A percentile compares a stretch with the other conserved stretches of the same genome.
These are phyloP conservation scores for Moringa oleifera DNA, from an alignment of 345 rosid species.

Conservation along the genomic window DNA sequence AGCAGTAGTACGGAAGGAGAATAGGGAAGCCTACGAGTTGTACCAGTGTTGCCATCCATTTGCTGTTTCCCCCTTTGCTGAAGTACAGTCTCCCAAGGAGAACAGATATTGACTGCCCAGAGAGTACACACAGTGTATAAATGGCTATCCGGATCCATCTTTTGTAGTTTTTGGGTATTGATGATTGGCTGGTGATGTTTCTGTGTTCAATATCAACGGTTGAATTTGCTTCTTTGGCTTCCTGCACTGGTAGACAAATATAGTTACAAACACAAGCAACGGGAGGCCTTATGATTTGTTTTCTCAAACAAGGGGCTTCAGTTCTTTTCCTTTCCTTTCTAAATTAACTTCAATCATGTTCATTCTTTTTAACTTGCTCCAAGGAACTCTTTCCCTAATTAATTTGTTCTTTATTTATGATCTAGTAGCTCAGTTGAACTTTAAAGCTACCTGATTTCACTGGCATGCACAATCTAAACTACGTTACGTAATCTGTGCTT, in stretches of 20 bases:
- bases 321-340: no score
- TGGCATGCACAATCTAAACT: no score
- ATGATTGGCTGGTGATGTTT: conserved; percentile 7
- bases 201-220: neutral
- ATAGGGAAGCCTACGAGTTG: conserved; percentile 47
- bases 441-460: no score
- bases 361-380: no score
- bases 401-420: no score
- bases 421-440: no score
- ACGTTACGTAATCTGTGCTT: no score
- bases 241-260: conserved; percentile 3
- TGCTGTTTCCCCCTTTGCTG: conserved; percentile 41
- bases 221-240: conserved; percentile 12
- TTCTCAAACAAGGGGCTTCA: no score
- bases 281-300: no score
- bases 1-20: conserved; percentile 39
- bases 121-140: conserved; percentile 30
- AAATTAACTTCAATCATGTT: no score
- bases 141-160: conserved; percentile 36
- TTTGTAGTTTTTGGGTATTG: conserved; percentile 6
- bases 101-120: conserved; percentile 33
- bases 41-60: conserved; percentile 42
- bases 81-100: conserved; percentile 43
- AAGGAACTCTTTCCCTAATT: no score
- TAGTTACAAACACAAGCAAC: no score